phyloP scores from a whole-genome alignment of 768 basidiomycete species.

The Calocybe gangraenosa region DNA sequence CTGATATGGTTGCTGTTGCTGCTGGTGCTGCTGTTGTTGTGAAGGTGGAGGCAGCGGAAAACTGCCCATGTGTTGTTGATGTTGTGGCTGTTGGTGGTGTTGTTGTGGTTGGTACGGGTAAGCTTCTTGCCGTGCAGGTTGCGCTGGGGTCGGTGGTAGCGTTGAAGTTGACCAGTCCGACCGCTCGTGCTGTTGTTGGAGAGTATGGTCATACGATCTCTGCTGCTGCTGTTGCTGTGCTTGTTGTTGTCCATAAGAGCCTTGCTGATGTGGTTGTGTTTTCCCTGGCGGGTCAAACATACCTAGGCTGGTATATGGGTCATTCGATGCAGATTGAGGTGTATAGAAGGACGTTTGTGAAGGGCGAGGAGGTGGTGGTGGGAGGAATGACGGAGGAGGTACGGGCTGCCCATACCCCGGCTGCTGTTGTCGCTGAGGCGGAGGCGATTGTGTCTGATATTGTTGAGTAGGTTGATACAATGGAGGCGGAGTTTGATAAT shows the following conservation, averaged over 20 bases:
- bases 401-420: slow-evolving; percentile 15
- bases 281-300: slow-evolving; percentile 28
- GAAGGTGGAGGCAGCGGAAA: slow-evolving; percentile 20
- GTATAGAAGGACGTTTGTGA: slow-evolving; percentile 19
- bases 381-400: slow-evolving; percentile 23
- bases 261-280: slow-evolving; percentile 2
- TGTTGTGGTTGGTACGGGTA: slow-evolving; percentile 9
- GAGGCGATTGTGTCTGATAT: slow-evolving; percentile 16
- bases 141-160: slow-evolving; percentile 1
- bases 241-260: background rate
- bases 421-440: slow-evolving; percentile 14
- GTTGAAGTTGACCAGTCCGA: slow-evolving; percentile 7
- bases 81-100: too few relatives aligned
- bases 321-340: slow-evolving; percentile 22
- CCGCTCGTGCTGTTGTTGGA: slow-evolving; percentile 7
- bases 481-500: slow-evolving; percentile 11
- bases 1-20: slow-evolving; percentile 3
- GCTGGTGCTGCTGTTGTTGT: slow-evolving; percentile 17
- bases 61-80: slow-evolving; percentile 10
- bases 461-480: slow-evolving; percentile 17
- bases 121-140: background rate
- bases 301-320: slow-evolving; percentile 35
- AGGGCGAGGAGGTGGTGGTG: slow-evolving; percentile 29
- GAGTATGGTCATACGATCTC: background rate
- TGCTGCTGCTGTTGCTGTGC: slow-evolving; percentile 8